Percentiles rank a stretch among this genome's conserved stretches.
phyloP scores from a whole-genome alignment of 1,284 basidiomycete genomes.

The Ceratobasidium sp. region DNA sequence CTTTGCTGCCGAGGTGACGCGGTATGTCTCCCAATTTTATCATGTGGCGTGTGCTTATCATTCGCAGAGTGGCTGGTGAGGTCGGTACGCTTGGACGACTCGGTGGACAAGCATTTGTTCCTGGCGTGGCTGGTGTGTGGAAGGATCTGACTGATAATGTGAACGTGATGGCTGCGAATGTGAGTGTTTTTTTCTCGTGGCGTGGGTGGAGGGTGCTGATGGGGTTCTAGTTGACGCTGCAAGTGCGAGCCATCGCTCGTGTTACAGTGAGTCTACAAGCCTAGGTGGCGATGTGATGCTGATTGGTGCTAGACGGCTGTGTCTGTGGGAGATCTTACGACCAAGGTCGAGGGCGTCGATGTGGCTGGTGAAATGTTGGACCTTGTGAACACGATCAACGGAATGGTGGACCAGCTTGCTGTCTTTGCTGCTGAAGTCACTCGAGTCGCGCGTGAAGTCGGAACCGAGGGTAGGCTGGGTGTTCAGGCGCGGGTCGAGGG shows the following conservation, averaged over 20 bases:
- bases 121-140: slow-evolving; percentile 97
- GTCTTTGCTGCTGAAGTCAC: slow-evolving; percentile 96
- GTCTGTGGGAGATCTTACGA: slow-evolving; percentile 90
- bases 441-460: slow-evolving; percentile 93
- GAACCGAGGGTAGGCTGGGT: slow-evolving; percentile 95
- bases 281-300: not conserved
- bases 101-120: slow-evolving; percentile 85
- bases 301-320: slow-evolving; percentile 77
- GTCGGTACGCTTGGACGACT: slow-evolving; percentile 91
- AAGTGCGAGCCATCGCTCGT: slow-evolving; percentile 94
- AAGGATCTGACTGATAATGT: slow-evolving; percentile 96
- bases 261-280: slow-evolving; percentile 63
- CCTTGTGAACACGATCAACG: slow-evolving; percentile 92
- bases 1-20: slow-evolving; percentile 88
- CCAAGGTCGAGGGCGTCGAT: slow-evolving; percentile 91
- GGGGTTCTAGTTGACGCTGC: slow-evolving; percentile 75
- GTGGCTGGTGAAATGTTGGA: slow-evolving; percentile 96
- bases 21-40: slow-evolving; percentile 45
- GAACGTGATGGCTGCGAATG: slow-evolving; percentile 86
- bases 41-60: slow-evolving; percentile 47
- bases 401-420: slow-evolving; percentile 95
- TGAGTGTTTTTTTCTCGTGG: slow-evolving; percentile 51
- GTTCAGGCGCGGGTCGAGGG: slow-evolving; percentile 98
- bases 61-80: slow-evolving; percentile 74
- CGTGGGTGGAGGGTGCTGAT: slow-evolving; percentile 32